A percentile compares a stretch with the other conserved stretches of the same genome.
Conservation (phyloP, 2,329 filamentous ascomycete species). For the Cadophora sp. region DNA sequence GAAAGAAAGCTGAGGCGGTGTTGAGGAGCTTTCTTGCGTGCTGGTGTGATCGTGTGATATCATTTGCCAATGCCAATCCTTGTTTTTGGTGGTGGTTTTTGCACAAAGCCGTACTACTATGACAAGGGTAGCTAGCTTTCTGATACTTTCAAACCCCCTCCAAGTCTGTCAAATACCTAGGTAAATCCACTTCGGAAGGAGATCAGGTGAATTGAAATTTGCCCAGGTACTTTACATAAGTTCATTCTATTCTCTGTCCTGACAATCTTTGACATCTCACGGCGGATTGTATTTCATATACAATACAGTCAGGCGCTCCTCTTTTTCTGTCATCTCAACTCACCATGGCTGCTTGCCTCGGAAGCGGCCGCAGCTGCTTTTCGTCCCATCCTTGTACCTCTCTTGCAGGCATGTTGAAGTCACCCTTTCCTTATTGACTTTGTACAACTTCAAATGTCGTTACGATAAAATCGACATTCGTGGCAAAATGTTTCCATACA, state of each 20-base stretch:
- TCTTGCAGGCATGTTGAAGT: background rate
- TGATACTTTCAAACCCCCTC: too few relatives aligned
- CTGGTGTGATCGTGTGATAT: background rate
- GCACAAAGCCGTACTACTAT: conserved; percentile 1
- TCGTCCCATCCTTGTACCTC: background rate
- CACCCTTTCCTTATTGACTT: background rate
- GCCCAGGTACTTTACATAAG: background rate
- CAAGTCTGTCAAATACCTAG: too few relatives aligned
- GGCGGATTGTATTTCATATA: background rate
- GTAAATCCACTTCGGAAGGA: too few relatives aligned
- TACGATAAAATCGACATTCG: background rate
- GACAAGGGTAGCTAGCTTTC: background rate
- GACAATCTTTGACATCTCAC: too few relatives aligned
- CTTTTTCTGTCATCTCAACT: conserved; percentile 4
- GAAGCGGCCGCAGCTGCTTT: background rate
- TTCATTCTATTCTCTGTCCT: background rate
- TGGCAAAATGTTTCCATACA: background rate
- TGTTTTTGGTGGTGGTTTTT: background rate
- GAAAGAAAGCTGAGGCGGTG: background rate
- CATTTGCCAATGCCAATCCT: conserved; percentile 13
- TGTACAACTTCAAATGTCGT: background rate
- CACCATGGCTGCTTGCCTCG: background rate
- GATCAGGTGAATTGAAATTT: too few relatives aligned
- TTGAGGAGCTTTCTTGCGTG: background rate
- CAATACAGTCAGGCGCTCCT: background rate